These are phyloP conservation scores for Moniliophthora roreri DNA, from an alignment of 1,284 basidiomycete species.

Conservation along the genomic window DNA sequence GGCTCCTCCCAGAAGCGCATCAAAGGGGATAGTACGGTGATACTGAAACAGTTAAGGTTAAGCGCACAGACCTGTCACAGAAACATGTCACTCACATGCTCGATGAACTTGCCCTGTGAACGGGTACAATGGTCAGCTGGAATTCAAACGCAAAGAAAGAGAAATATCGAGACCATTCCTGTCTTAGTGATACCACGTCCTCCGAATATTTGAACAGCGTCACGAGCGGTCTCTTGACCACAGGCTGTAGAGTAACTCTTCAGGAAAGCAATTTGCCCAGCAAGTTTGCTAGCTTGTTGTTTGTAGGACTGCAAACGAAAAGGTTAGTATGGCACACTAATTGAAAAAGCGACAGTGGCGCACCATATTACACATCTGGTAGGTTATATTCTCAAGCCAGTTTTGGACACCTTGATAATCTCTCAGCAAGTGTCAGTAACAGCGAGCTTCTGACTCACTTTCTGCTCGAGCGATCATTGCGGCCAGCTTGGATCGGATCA, in stretches of 20 bases:
- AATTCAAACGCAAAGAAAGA: background rate
- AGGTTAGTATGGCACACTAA: constrained; percentile 4
- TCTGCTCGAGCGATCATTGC: constrained; percentile 85
- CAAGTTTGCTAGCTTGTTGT: constrained; percentile 57
- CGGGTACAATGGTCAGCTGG: constrained; percentile 33
- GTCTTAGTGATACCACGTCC: constrained; percentile 77
- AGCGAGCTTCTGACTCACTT: constrained; percentile 22
- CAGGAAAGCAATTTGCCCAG: constrained; percentile 74
- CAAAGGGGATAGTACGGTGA: constrained; percentile 66
- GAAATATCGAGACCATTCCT: constrained; percentile 41
- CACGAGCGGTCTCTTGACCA: constrained; percentile 73
- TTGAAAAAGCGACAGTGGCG: background rate
- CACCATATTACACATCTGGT: constrained; percentile 91
- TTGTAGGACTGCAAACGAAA: constrained; percentile 47
- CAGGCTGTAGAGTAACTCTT: constrained; percentile 72
- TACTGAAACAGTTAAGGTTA: constrained; percentile 38
- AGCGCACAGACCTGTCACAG: constrained; percentile 7
- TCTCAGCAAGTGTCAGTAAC: background rate
- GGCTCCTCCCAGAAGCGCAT: constrained; percentile 69
- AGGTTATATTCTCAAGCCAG: constrained; percentile 89
- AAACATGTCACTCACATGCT: constrained; percentile 52
- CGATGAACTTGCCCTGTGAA: constrained; percentile 72
- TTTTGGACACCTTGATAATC: constrained; percentile 51
- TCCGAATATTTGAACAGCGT: constrained; percentile 81
- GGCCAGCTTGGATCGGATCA: constrained; percentile 84